Conservation (phyloP, 2,329 filamentous ascomycete species). For the Colletotrichum gloeosporioides region DNA sequence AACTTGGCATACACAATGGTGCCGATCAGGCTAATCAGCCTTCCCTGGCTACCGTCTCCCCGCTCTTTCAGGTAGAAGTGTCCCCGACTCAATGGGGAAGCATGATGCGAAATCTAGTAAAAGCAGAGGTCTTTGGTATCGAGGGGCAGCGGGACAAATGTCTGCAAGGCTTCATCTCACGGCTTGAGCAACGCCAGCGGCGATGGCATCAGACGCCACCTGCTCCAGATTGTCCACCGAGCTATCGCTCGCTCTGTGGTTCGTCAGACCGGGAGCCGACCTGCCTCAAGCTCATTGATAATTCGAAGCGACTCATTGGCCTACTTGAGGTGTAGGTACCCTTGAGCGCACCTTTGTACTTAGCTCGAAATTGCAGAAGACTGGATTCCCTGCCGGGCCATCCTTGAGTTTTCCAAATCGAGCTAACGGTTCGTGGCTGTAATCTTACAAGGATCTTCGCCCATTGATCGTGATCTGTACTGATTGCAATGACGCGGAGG, state of each 20-base stretch:
- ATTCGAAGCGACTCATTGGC: not conserved
- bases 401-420: not conserved
- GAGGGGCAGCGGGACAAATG: not conserved
- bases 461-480: not conserved
- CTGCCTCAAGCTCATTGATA: not conserved
- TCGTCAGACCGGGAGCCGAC: not conserved
- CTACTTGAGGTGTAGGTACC: not conserved
- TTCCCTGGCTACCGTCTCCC: not conserved
- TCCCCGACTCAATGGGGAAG: not conserved
- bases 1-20: not conserved
- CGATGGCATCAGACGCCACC: not conserved
- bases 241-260: not conserved
- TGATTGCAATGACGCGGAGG: not conserved
- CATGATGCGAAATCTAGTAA: not conserved
- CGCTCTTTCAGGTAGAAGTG: not conserved
- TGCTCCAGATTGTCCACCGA: not conserved
- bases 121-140: not conserved
- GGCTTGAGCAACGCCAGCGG: not conserved
- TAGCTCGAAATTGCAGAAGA: not conserved
- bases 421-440: not conserved
- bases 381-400: not conserved
- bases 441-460: not conserved
- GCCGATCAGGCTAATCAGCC: not conserved
- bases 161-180: not conserved
- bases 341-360: not conserved